A percentile compares a stretch with the other conserved stretches of the same genome.
phyloP scores from a whole-genome alignment of 1,139 yeast genomes.

The Kodamaea sp. region DNA sequence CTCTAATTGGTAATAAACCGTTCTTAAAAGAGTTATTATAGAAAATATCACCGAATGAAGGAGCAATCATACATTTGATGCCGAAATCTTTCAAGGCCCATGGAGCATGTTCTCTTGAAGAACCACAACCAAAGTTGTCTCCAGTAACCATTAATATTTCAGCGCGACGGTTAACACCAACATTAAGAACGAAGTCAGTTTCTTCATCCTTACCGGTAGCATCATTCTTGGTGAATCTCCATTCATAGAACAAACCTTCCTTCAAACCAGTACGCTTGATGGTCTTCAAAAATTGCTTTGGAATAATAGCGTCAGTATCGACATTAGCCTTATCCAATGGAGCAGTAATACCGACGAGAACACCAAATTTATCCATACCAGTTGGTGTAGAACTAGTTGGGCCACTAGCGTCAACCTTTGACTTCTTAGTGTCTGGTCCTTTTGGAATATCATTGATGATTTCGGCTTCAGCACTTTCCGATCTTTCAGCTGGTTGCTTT shows the following conservation, averaged over 20 bases:
- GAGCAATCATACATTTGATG: slow-evolving; percentile 91
- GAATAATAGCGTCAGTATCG: slow-evolving; percentile 97
- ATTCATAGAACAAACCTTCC: slow-evolving; percentile 85
- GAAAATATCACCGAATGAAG: slow-evolving; percentile 96
- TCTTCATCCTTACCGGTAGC: slow-evolving; percentile 68
- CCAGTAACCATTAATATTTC: slow-evolving; percentile 89
- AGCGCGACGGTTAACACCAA: slow-evolving; percentile 74
- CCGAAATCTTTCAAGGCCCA: slow-evolving; percentile 99
- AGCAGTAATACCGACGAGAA: slow-evolving; percentile 83
- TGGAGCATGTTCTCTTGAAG: slow-evolving; percentile 98
- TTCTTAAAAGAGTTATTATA: slow-evolving; percentile 95
- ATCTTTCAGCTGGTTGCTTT: slow-evolving; percentile 49
- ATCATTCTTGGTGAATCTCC: slow-evolving; percentile 67
- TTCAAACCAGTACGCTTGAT: slow-evolving; percentile 94
- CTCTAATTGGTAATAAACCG: slow-evolving; percentile 86
- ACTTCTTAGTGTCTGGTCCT: slow-evolving; percentile 27
- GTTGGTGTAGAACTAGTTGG: slow-evolving; percentile 28
- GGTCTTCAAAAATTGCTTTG: slow-evolving; percentile 95
- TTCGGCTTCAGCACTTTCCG: slow-evolving; percentile 41
- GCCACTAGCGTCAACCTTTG: slow-evolving; percentile 22
- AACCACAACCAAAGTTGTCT: slow-evolving; percentile 97
- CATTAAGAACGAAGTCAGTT: slow-evolving; percentile 87
- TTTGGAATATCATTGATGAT: slow-evolving; percentile 57
- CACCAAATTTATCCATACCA: slow-evolving; percentile 74
- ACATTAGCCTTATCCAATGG: slow-evolving; percentile 93